Evolutionary conservation across 306 rosid species (phyloP), one percentile per base, ranked within the genome.

Genomic region (Gastrolobium villosum): DNA sequence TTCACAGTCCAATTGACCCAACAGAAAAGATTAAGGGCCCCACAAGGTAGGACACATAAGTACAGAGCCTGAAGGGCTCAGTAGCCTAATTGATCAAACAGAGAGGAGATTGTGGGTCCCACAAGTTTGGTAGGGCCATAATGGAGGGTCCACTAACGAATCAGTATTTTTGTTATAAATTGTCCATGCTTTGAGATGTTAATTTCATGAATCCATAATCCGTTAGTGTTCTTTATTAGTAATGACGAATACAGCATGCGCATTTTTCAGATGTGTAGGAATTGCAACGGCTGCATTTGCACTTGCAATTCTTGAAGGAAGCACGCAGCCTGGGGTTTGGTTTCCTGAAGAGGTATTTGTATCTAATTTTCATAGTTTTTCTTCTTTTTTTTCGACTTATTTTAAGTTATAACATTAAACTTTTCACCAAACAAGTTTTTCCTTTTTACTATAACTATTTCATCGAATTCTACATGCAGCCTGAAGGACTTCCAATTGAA

Each of bases 291-390:
- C 96, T 57, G 98, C 98, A 78, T 92, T 94, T 87, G 97, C 84
- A 75, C 85, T 94, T 72, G 96, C 97, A 45, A 70, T 94, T 80
- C 94, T 94, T 59, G 97, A 94, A 88, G 98, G 97, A 76, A 92
- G 89, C 83, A 90, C 97, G 36, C 86, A 92, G 65, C 97, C 98
- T 32, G 98, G 98, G 62, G 93, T 94, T 76, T 92, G 98, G 98
- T 94, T 94, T 77, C 98, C 98, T 1, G 98, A 94, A 89, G 98
- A 94, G 92, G 98, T 92, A 70, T 70, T 79, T 43, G 52, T 52
- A 30, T 61, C 41, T 13, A 70, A 10, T 50, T 70, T 55, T 46
- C 49, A 9, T 30, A 20, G 26, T 34, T 39, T 32, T 64, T 76
- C 14, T 57, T 63, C n/a, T 3, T 11, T 2, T 7, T 69, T 39